phyloP scores from a whole-genome alignment of 1,284 basidiomycete genomes.

The Irpex rosettiformis region DNA sequence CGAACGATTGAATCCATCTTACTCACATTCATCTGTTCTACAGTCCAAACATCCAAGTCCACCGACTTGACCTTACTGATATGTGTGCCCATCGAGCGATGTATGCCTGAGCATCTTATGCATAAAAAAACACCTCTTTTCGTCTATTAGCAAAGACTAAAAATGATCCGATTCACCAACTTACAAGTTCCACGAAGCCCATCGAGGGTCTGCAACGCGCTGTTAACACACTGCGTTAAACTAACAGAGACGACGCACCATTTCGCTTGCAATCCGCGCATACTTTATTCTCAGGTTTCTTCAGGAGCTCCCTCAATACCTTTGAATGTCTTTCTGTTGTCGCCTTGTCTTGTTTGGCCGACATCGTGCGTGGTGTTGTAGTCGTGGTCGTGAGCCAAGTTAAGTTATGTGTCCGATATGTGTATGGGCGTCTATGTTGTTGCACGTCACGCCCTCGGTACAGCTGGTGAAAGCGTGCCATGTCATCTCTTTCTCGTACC shows the following conservation, averaged over 20 bases:
- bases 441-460: constrained; percentile 11
- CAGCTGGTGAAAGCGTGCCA: background rate
- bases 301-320: constrained; percentile 81
- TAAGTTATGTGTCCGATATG: background rate
- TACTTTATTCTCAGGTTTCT: constrained; percentile 87
- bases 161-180: constrained; percentile 21
- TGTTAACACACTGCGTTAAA: constrained; percentile 12
- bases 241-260: constrained; percentile 45
- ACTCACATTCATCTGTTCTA: constrained; percentile 93
- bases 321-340: constrained; percentile 77
- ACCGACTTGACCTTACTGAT: constrained; percentile 97
- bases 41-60: constrained; percentile 97
- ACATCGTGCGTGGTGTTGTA: constrained; percentile 42
- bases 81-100: constrained; percentile 98
- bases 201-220: constrained; percentile 76
- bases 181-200: constrained; percentile 97
- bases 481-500: constrained; percentile 5
- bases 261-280: constrained; percentile 95
- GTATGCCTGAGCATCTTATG: constrained; percentile 97
- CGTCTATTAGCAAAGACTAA: constrained; percentile 12
- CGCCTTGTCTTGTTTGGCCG: constrained; percentile 71
- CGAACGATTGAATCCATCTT: too few species aligned
- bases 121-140: constrained; percentile 88
- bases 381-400: constrained; percentile 7
- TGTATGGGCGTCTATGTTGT: constrained; percentile 1